phyloP scores from a whole-genome alignment of 495 filamentous ascomycete genomes.

The Cetradonia linearis region DNA sequence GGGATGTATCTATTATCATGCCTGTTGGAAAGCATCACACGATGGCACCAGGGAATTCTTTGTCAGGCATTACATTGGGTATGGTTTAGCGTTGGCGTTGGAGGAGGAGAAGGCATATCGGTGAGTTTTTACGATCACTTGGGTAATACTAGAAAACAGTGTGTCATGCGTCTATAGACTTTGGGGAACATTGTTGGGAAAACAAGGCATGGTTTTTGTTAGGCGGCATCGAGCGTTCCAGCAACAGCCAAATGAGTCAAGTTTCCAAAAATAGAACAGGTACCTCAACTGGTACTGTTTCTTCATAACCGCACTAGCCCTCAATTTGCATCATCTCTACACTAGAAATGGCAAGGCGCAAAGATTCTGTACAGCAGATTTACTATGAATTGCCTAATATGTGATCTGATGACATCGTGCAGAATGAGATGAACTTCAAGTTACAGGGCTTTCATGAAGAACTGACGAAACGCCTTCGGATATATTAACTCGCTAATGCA shows the following conservation, averaged over 20 bases:
- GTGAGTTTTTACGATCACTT: neutral
- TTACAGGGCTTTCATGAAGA: too few relatives aligned
- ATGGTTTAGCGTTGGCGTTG: conserved; percentile 9
- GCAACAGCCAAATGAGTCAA: neutral
- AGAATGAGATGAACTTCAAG: too few relatives aligned
- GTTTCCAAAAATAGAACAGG: conserved; percentile 5
- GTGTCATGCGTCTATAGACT: neutral
- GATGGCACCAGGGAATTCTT: neutral
- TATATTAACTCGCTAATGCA: neutral
- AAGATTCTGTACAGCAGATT: neutral
- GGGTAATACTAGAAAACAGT: neutral
- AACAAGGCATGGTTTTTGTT: conserved; percentile 2
- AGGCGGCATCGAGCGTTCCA: conserved; percentile 1
- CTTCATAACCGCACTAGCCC: too few relatives aligned
- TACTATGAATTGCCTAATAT: neutral
- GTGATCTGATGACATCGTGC: neutral
- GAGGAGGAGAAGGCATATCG: conserved; percentile 2
- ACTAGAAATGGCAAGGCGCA: neutral
- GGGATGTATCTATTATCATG: neutral
- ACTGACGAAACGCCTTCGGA: neutral
- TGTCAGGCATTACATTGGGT: conserved; percentile 1
- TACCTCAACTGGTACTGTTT: too few relatives aligned
- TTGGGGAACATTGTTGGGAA: neutral
- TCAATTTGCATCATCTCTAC: neutral
- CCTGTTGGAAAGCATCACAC: neutral